Conservation (phyloP, 1,284 basidiomycete genomes). For the Ganoderma leucocontextum region DNA sequence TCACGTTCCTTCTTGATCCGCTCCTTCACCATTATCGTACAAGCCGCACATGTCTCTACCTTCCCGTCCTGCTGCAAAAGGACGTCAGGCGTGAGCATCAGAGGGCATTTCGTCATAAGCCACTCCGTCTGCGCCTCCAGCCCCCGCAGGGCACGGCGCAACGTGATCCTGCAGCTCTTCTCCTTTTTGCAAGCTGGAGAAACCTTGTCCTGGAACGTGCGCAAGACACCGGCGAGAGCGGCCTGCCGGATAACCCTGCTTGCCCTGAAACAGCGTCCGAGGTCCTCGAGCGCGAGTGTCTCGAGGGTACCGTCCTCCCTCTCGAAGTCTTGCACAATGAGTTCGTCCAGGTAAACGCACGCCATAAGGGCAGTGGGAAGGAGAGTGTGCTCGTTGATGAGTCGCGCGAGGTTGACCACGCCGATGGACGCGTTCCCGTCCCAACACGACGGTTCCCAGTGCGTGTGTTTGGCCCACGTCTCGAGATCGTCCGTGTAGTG, state of each 20-base stretch:
- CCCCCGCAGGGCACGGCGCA: not conserved
- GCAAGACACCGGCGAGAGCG: not conserved
- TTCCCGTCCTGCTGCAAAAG: not conserved
- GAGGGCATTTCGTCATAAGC: not conserved
- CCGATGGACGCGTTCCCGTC: not conserved
- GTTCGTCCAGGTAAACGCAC: not conserved
- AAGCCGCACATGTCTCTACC: not conserved
- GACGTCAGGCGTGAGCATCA: not conserved
- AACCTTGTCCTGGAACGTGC: no score
- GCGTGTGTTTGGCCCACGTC: not conserved
- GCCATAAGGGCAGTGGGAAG: not conserved
- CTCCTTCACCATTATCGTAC: not conserved
- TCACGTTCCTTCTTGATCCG: not conserved
- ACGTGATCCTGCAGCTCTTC: not conserved
- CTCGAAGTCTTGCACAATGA: not conserved
- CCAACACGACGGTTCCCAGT: not conserved
- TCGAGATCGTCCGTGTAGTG: not conserved
- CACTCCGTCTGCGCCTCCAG: not conserved
- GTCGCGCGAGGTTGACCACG: not conserved
- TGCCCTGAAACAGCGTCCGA: not conserved
- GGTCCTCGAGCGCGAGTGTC: not conserved
- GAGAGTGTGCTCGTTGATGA: not conserved
- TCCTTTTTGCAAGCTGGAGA: not conserved
- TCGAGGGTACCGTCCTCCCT: not conserved
- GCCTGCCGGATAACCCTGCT: no score